phyloP scores from a whole-genome alignment of 208 protist genomes.

The Vickermania spadyakhi region DNA sequence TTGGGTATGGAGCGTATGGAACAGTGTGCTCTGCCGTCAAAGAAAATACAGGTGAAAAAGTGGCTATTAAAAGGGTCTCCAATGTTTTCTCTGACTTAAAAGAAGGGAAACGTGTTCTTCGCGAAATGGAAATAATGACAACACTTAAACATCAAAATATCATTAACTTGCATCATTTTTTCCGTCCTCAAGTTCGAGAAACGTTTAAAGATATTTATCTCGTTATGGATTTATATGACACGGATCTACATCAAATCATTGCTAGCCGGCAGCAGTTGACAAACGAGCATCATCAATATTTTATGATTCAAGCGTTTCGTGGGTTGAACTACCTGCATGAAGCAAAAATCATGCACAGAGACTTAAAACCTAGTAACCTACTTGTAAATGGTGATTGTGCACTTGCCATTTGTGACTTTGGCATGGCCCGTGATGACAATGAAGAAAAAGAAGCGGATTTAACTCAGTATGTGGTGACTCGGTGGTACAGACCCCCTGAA shows the following conservation, averaged over 20 bases:
- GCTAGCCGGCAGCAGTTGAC: constrained; percentile 89
- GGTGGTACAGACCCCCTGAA: constrained; percentile 99
- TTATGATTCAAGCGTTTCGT: constrained; percentile 97
- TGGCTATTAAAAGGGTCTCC: constrained; percentile 97
- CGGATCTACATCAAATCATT: constrained; percentile 97
- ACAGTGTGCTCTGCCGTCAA: constrained; percentile 77
- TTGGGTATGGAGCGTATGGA: constrained; percentile 82
- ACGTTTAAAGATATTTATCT: constrained; percentile 87
- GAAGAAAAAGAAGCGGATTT: constrained; percentile 53
- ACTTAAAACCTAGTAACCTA: constrained; percentile 94
- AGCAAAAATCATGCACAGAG: constrained; percentile 95
- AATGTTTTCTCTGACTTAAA: constrained; percentile 93
- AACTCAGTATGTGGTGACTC: constrained; percentile 96
- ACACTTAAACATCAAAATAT: constrained; percentile 93
- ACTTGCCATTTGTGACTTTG: constrained; percentile 93
- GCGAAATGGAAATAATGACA: constrained; percentile 95
- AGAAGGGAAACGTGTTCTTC: constrained; percentile 94
- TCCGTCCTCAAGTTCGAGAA: constrained; percentile 50
- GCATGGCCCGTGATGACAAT: constrained; percentile 78
- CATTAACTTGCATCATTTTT: constrained; percentile 79
- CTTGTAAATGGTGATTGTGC: constrained; percentile 94
- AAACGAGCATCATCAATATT: constrained; percentile 97
- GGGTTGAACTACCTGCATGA: constrained; percentile 96
- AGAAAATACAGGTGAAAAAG: constrained; percentile 37
- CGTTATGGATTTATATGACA: constrained; percentile 93